Conservation (phyloP, 1,284 basidiomycete genomes). For the Ustilago trichophora region DNA sequence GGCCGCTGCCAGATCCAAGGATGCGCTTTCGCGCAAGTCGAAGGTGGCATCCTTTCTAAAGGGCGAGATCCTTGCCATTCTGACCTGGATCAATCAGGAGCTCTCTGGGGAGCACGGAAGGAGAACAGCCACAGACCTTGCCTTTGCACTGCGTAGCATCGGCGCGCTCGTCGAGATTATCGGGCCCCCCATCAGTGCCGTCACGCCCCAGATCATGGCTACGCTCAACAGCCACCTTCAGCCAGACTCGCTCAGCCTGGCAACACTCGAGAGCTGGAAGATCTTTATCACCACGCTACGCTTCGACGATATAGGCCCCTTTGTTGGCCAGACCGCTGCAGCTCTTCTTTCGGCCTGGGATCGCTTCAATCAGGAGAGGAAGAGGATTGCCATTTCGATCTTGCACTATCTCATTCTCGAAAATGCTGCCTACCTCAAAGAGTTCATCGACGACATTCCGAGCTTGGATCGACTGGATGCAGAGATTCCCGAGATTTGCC, state of each 20-base stretch:
- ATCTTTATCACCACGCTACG: slow-evolving; percentile 79
- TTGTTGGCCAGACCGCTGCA: slow-evolving; percentile 87
- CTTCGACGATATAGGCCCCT: slow-evolving; percentile 79
- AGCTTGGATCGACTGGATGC: slow-evolving; percentile 69
- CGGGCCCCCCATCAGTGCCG: slow-evolving; percentile 69
- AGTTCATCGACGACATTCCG: slow-evolving; percentile 72
- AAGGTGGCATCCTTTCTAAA: slow-evolving; percentile 49
- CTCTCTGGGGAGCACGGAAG: slow-evolving; percentile 59
- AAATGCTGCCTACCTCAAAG: slow-evolving; percentile 69
- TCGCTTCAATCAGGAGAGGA: slow-evolving; percentile 72
- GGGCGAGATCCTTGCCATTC: slow-evolving; percentile 61
- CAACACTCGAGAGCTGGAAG: slow-evolving; percentile 83
- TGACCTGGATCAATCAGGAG: slow-evolving; percentile 64
- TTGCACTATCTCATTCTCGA: slow-evolving; percentile 79
- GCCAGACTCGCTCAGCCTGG: slow-evolving; percentile 77
- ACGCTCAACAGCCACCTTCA: slow-evolving; percentile 89
- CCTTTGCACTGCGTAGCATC: slow-evolving; percentile 73
- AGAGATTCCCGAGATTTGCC: slow-evolving; percentile 62
- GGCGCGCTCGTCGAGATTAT: slow-evolving; percentile 78
- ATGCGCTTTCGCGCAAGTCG: slow-evolving; percentile 11
- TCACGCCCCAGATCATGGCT: slow-evolving; percentile 77
- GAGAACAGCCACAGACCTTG: slow-evolving; percentile 47
- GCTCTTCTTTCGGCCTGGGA: slow-evolving; percentile 83
- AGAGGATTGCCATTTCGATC: slow-evolving; percentile 73
- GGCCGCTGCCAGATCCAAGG: slow-evolving; percentile 17